phyloP scores from a whole-genome alignment of 2,329 filamentous ascomycete species.

The Penicillium expansum region DNA sequence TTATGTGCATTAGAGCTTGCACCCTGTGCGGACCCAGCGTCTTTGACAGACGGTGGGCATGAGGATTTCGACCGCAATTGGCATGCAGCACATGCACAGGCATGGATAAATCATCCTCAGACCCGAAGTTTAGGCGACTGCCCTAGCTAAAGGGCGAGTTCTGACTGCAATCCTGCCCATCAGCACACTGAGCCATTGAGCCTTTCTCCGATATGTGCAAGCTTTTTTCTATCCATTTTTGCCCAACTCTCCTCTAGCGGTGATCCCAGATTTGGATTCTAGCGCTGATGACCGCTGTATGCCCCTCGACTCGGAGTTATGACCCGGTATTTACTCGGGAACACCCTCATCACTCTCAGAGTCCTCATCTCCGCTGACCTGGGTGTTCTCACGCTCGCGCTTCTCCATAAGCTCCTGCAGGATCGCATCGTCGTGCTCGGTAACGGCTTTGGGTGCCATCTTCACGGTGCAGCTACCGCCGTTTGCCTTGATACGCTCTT shows the following conservation, averaged over 20 bases:
- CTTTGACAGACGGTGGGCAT: slow-evolving; percentile 8
- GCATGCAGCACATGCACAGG: slow-evolving; percentile 14
- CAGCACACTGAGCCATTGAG: slow-evolving; percentile 21
- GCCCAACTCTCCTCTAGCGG: slow-evolving; percentile 15
- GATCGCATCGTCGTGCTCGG: slow-evolving; percentile 96
- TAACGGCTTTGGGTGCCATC: slow-evolving; percentile 99
- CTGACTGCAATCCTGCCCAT: slow-evolving; percentile 22
- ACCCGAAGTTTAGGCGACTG: slow-evolving; percentile 21
- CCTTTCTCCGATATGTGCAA: slow-evolving; percentile 12
- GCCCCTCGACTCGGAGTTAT: slow-evolving; percentile 13
- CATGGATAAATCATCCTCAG: slow-evolving; percentile 18
- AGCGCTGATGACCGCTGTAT: slow-evolving; percentile 17
- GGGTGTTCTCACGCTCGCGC: slow-evolving; percentile 93
- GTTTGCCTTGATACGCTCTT: slow-evolving; percentile 71
- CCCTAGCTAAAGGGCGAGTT: slow-evolving; percentile 19
- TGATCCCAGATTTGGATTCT: slow-evolving; percentile 15
- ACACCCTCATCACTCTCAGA: slow-evolving; percentile 92
- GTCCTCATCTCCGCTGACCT: slow-evolving; percentile 95
- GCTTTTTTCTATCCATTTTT: slow-evolving; percentile 23
- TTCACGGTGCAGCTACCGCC: slow-evolving; percentile 83
- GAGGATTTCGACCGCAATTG: slow-evolving; percentile 17
- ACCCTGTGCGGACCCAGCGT: slow-evolving; percentile 18
- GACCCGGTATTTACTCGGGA: slow-evolving; percentile 44
- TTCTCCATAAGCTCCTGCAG: slow-evolving; percentile 99
- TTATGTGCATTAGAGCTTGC: slow-evolving; percentile 39